Evolutionary conservation across 2,329 filamentous ascomycete species (phyloP), one percentile per base, ranked within the genome.

Genomic region (Biscogniauxia mediterranea): DNA sequence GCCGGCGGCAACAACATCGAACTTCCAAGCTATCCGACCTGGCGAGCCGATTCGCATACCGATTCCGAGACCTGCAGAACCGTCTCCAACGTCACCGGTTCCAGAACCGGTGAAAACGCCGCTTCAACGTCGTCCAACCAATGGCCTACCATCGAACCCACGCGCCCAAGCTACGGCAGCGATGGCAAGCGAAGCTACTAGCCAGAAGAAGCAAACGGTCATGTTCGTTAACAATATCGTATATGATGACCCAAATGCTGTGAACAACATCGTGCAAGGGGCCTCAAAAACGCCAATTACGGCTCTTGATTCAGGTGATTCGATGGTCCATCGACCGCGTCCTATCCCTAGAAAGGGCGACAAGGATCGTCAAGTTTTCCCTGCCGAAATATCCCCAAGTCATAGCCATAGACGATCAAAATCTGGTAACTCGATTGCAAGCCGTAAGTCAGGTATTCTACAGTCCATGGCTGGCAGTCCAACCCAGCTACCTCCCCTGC

Each of bases 161-260:
- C 75, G 76, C 38, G 74, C 79, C 5, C 73, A 74, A 58, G 73
- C 74, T 11, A 65, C 77, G 51, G 75, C 70, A 54, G 57, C 65
- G 17, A 58, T 73, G 2, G 62, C 66, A 15, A 67, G 71, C 26
- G 76, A 76, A 13, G 64, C 67, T 7, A 60, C 60, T 55, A 65
- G 57, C 17, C 68, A 67, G 58, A 77, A 73, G 57, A 73, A 80
- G 23, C 78, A 81, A 61, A 85, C 80, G 3, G 78, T 85, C 53
- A 81, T 86, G 79, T 80, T 85, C 58, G 72, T 86, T 55, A 86
- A 85, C 61, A 78, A 81, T 55, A 84, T 85, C 58, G 77, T 83
- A 42, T 85, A 85, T 63, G 76, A 85, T 58, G 76, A 87, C 59
- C 82, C 84, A 0, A 72, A 68, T 26, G 71, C 75, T 1, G 81